These are phyloP conservation scores for Clavaria fumosa DNA, from an alignment of 768 basidiomycete genomes.

Conservation along the genomic window DNA sequence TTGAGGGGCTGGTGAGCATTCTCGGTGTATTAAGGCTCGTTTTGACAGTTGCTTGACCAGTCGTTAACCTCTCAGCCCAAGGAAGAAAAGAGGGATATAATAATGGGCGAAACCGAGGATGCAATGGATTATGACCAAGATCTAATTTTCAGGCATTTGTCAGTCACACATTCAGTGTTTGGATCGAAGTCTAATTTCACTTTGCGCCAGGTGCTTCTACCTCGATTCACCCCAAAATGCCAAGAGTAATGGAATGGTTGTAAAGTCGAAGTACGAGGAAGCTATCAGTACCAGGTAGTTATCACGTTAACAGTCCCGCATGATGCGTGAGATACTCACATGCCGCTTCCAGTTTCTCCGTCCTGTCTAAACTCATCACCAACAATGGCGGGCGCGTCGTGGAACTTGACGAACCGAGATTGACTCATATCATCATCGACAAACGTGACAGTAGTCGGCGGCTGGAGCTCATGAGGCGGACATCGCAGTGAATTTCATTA, in stretches of 20 bases:
- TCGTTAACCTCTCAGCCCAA: too few species aligned
- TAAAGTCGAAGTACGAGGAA: slow-evolving; percentile 37
- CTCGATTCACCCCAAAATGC: slow-evolving; percentile 75
- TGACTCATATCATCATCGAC: slow-evolving; percentile 80
- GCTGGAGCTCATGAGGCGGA: slow-evolving; percentile 50
- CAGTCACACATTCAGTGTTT: slow-evolving; percentile 16
- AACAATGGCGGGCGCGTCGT: slow-evolving; percentile 63
- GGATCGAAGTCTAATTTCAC: slow-evolving; percentile 2
- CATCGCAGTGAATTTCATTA: slow-evolving; percentile 41
- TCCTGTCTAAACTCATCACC: slow-evolving; percentile 35
- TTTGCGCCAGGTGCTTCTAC: slow-evolving; percentile 63
- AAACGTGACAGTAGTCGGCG: slow-evolving; percentile 68
- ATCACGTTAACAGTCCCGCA: too few species aligned
- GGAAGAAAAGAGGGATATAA: slow-evolving; percentile 22
- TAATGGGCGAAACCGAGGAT: slow-evolving; percentile 57
- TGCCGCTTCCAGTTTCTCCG: slow-evolving; percentile 50
- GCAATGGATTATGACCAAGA: slow-evolving; percentile 70
- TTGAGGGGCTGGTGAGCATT: not conserved
- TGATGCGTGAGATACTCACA: too few species aligned
- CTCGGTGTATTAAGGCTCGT: too few species aligned
- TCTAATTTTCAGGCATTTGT: slow-evolving; percentile 75
- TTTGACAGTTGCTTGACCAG: too few species aligned
- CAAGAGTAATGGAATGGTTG: slow-evolving; percentile 38
- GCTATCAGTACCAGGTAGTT: slow-evolving; percentile 40
- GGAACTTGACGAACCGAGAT: slow-evolving; percentile 53